Evolutionary conservation across 2,329 filamentous ascomycete genomes (phyloP).

Genomic region (Apiospora phragmitis): DNA sequence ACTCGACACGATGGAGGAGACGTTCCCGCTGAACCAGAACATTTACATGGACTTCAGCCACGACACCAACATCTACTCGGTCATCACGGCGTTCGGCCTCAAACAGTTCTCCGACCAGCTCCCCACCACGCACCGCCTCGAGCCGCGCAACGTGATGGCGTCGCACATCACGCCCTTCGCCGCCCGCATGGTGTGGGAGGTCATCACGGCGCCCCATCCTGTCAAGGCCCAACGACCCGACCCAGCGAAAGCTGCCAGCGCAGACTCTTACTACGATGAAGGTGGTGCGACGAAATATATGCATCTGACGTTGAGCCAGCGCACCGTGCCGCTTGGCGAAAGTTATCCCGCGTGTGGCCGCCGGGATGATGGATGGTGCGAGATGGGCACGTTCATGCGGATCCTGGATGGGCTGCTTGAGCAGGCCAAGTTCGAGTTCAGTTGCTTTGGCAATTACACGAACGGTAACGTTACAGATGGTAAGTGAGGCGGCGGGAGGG

Average conservation of each 20-base stretch:
- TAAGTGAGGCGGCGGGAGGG: not conserved
- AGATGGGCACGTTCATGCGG: slow-evolving; percentile 66
- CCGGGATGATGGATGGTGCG: slow-evolving; percentile 76
- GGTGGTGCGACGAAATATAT: slow-evolving; percentile 63
- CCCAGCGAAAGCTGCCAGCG: slow-evolving; percentile 14
- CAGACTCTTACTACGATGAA: slow-evolving; percentile 51
- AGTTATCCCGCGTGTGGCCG: slow-evolving; percentile 64
- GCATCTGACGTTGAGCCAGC: slow-evolving; percentile 73
- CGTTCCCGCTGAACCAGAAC: slow-evolving; percentile 72
- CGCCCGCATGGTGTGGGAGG: slow-evolving; percentile 54
- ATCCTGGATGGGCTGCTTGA: slow-evolving; percentile 60
- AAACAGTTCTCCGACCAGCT: slow-evolving; percentile 66
- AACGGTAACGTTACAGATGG: slow-evolving; percentile 4
- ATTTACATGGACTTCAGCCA: slow-evolving; percentile 80
- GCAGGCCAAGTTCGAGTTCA: slow-evolving; percentile 61
- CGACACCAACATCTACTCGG: slow-evolving; percentile 71
- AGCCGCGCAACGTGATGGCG: slow-evolving; percentile 63
- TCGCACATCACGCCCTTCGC: slow-evolving; percentile 71
- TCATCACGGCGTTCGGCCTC: slow-evolving; percentile 72
- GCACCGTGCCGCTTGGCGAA: slow-evolving; percentile 67
- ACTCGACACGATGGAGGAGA: slow-evolving; percentile 64
- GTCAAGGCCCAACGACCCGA: slow-evolving; percentile 51
- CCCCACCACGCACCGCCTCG: slow-evolving; percentile 54
- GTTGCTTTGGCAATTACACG: slow-evolving; percentile 63
- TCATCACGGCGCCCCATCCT: slow-evolving; percentile 68